A percentile compares a stretch with the other conserved stretches of the same genome.
Evolutionary conservation across 2,329 filamentous ascomycete species (phyloP).

Genomic region (Tolypocladium pustulatum): DNA sequence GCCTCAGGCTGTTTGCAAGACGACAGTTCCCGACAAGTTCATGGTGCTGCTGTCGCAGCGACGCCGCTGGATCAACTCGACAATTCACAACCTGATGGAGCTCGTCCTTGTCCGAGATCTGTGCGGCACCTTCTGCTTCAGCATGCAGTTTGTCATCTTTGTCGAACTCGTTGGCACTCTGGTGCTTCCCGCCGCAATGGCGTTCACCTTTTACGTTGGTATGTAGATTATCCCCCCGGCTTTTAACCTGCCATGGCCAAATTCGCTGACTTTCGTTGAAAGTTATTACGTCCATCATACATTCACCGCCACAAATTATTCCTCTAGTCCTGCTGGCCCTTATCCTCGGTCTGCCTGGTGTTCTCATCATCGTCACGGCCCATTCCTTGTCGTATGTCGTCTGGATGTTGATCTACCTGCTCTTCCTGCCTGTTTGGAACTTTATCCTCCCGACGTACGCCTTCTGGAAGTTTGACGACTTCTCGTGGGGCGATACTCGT

Average conservation of each 20-base stretch:
- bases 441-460: slow-evolving; percentile 89
- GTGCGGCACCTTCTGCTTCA: slow-evolving; percentile 98
- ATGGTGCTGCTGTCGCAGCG: slow-evolving; percentile 87
- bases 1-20: slow-evolving; percentile 97
- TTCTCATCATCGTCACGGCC: slow-evolving; percentile 87
- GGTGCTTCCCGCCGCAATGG: slow-evolving; percentile 89
- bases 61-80: slow-evolving; percentile 98
- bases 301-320: slow-evolving; percentile 69
- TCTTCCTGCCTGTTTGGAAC: slow-evolving; percentile 94
- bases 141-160: slow-evolving; percentile 98
- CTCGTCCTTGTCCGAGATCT: slow-evolving; percentile 89
- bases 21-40: slow-evolving; percentile 87
- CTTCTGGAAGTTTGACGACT: slow-evolving; percentile 99
- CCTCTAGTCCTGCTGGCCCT: slow-evolving; percentile 80
- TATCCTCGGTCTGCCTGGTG: slow-evolving; percentile 85
- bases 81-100: slow-evolving; percentile 97
- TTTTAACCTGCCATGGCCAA: not conserved
- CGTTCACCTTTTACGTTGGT: slow-evolving; percentile 94
- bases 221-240: slow-evolving; percentile 30
- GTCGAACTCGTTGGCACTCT: slow-evolving; percentile 91
- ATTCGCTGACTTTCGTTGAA: slow-evolving; percentile 4
- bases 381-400: slow-evolving; percentile 84
- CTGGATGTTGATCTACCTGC: slow-evolving; percentile 95
- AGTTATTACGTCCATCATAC: slow-evolving; percentile 81
- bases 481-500: slow-evolving; percentile 96